Conservation (phyloP, 1,284 basidiomycete genomes). For the Pseudozyma hubeiensis region DNA sequence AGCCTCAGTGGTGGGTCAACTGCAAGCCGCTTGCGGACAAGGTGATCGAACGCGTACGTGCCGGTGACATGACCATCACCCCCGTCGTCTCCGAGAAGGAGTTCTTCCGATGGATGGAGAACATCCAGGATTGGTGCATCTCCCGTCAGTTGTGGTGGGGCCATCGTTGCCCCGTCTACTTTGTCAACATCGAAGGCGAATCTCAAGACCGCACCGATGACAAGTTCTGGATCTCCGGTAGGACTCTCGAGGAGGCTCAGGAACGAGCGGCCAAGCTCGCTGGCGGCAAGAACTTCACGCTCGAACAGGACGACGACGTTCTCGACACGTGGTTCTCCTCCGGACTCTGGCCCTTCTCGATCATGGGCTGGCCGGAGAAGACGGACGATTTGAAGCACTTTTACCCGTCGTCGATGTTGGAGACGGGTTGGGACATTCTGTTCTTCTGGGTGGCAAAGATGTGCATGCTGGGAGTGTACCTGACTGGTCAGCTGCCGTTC, state of each 20-base stretch:
- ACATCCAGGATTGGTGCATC: conserved; percentile 99
- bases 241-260: conserved; percentile 82
- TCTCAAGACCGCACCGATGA: conserved; percentile 73
- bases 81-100: conserved; percentile 90
- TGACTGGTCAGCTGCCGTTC: conserved; percentile 93
- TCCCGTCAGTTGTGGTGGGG: conserved; percentile 99
- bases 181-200: conserved; percentile 85
- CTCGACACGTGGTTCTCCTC: conserved; percentile 99
- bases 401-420: conserved; percentile 89
- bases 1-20: conserved; percentile 99
- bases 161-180: conserved; percentile 94
- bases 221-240: conserved; percentile 83
- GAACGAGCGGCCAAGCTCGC: conserved; percentile 82
- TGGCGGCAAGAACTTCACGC: conserved; percentile 76
- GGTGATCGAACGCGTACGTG: conserved; percentile 78
- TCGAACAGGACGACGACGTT: conserved; percentile 96
- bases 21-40: conserved; percentile 87
- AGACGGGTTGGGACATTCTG: conserved; percentile 99
- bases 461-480: conserved; percentile 90
- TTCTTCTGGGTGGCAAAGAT: conserved; percentile 99
- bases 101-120: conserved; percentile 96
- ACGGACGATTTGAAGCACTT: conserved; percentile 72
- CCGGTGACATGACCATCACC: conserved; percentile 73
- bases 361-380: conserved; percentile 91
- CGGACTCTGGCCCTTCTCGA: conserved; percentile 97